Evolutionary conservation across 371 early-diverging fungal species (phyloP).

Genomic region (Lichtheimia corymbifera): DNA sequence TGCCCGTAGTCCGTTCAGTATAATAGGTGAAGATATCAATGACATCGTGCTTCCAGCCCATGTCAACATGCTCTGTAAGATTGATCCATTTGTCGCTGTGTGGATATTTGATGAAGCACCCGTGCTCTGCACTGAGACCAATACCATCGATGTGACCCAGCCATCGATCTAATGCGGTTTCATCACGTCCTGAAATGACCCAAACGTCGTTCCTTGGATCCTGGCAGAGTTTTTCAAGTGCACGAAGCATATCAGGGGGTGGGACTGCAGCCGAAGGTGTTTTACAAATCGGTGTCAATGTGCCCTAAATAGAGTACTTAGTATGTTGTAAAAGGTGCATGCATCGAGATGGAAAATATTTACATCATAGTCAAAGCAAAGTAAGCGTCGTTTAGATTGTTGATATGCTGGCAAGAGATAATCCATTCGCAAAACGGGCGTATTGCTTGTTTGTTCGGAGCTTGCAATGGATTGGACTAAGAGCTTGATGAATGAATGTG

Average conservation of each 20-base stretch:
- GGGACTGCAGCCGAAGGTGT: constrained; percentile 70
- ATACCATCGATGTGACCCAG: constrained; percentile 78
- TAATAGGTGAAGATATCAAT: constrained; percentile 86
- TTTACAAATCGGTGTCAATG: constrained; percentile 76
- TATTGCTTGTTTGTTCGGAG: constrained; percentile 63
- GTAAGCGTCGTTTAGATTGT: constrained; percentile 62
- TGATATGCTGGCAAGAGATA: constrained; percentile 49
- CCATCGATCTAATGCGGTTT: constrained; percentile 80
- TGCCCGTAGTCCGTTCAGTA: constrained; percentile 86
- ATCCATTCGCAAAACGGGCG: constrained; percentile 64
- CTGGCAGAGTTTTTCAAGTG: constrained; percentile 62
- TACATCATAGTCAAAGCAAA: constrained; percentile 91
- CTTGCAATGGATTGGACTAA: constrained; percentile 42
- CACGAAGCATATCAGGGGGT: constrained; percentile 63
- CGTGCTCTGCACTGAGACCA: constrained; percentile 82
- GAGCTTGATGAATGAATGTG: constrained; percentile 75
- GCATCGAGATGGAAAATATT: constrained; percentile 10
- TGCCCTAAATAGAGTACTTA: constrained; percentile 63
- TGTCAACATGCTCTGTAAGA: constrained; percentile 76
- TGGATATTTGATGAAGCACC: constrained; percentile 67
- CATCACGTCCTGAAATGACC: constrained; percentile 92
- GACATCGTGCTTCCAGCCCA: constrained; percentile 87
- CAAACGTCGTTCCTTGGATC: constrained; percentile 89
- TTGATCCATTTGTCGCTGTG: constrained; percentile 72
- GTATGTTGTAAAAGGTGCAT: neutral